Base-by-base conservation (phyloP, 768 basidiomycete genomes). In the Royoungia palumana region DNA sequence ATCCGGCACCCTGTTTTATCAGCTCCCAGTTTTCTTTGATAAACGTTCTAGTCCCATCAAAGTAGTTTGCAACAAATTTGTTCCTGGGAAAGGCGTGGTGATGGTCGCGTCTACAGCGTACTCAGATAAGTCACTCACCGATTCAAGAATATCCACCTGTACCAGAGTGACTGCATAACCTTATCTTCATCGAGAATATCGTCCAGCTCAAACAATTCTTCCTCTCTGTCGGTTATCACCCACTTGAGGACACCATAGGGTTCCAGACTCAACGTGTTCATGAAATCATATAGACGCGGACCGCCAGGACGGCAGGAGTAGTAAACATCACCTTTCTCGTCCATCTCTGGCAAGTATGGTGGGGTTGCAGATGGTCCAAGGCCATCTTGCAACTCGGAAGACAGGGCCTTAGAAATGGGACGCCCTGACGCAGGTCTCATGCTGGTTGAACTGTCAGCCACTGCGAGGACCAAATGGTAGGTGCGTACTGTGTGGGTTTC, bases 161-260 rank as follows among this genome's bases (percentile, higher is more conserved):
- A 79, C 88, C 88, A 90, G 12, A 90, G 67, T 6, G 87, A 85
- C 47, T 81, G 79, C 72, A 91, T 85, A 7, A 89, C 81, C 63
- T 90, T 91, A 49, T 85, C 80, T 53, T 89, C 85, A 48, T 88
- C 87, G 35, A 72, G 72, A 11, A 89, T 71, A 57, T 89, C 82
- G 51, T 87, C 83, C 38, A 77, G 69, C 52, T 88, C 84, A 48
- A 80, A 89, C 0, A 90, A 72, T 53, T 89, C 87, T 41, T 89
- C 89, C 58, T 90, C 87, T 35, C 79, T 69, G 50, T 89, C 87
- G 8, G 85, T 42, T 8, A 91, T 72, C 34, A 76, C 71, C 88
- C 88, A 90, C 3, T 76, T 75, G 36, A 86, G 72, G 2, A 86
- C 67, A 4, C 89, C 89, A 51, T 77, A 89, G 5, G 67, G 69